Evolutionary conservation across 306 rosid genomes (phyloP).

Genomic region (Castanea mollissima): DNA sequence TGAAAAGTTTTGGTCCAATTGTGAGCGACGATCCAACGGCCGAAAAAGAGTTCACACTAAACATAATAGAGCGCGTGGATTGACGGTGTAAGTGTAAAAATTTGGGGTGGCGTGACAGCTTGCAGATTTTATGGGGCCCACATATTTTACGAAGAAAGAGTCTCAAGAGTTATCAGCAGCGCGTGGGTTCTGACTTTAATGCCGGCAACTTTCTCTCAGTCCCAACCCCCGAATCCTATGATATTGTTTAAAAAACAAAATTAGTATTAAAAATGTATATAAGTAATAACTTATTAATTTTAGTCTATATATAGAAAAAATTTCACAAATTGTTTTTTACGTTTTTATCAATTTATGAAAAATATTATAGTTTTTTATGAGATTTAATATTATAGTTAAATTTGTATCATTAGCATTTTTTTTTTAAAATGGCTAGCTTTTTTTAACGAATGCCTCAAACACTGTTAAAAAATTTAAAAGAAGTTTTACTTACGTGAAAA

Average conservation of each 20-base stretch:
- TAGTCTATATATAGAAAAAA: too few species aligned
- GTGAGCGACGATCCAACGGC: conserved; percentile 15
- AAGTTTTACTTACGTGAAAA: too few species aligned
- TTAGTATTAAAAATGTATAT: not conserved
- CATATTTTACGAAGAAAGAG: not conserved
- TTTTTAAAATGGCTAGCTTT: too few species aligned
- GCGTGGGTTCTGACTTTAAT: conserved; percentile 14
- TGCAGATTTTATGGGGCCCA: conserved; percentile 24
- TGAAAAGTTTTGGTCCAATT: not conserved
- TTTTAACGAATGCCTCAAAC: too few species aligned
- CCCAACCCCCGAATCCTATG: conserved; percentile 19
- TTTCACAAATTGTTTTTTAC: too few species aligned
- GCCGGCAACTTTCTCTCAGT: not conserved
- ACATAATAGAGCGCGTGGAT: conserved; percentile 6
- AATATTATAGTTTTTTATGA: too few species aligned
- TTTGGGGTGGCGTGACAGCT: conserved; percentile 29
- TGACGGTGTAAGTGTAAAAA: conserved; percentile 14
- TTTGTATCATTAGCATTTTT: too few species aligned
- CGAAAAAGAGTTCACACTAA: not conserved
- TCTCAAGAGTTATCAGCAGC: not conserved
- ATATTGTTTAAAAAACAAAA: not conserved
- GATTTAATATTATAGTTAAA: too few species aligned
- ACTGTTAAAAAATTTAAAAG: too few species aligned
- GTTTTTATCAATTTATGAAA: too few species aligned
- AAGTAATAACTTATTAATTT: too few species aligned